Base-by-base conservation (phyloP, 768 basidiomycete genomes). In the Phanerochaete sordida region DNA sequence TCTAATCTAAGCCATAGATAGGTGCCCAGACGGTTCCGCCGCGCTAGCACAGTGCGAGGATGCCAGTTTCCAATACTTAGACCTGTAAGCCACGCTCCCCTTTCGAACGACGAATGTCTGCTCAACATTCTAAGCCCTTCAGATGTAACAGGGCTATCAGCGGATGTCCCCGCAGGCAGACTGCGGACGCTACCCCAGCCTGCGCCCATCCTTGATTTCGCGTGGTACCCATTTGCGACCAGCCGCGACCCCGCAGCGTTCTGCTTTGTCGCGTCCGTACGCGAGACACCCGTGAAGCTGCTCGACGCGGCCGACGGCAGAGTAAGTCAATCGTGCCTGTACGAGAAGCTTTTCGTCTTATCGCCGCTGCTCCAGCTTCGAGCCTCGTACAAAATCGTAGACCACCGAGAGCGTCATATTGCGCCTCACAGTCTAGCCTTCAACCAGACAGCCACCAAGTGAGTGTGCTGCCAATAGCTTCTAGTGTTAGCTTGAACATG, bases 341-440 rank as follows among this genome's bases (percentile, higher is more conserved):
- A 7, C 44, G 19, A n/a, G 19, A 46, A 6, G 44, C 44, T 30
- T 26, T 35, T 35, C n/a, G n/a, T n/a, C n/a, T n/a, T n/a, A n/a
- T n/a, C n/a, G n/a, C n/a, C n/a, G n/a, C n/a, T n/a, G n/a, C n/a
- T n/a, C n/a, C n/a, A 97, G 95, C 81, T 93, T 21, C 84, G 95
- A 19, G 96, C 95, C 0, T 95, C 93, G 0, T 98, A 98, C 71
- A 79, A 80, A 43, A 96, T 98, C 39, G 82, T 98, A 11, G 95
- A 98, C 71, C 95, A 98, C 66, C 79, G 90, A n/a, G 96, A 98
- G 74, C 83, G 95, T 31, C 85, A 92, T 56, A 78, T 97, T 43
- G 94, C 93, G 0, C 95, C 96, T 0, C 89, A 93, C 57, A 84
- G 85, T 64, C 77, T 98, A 60, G 80, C 88, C 0, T 98, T 97